phyloP scores from a whole-genome alignment of 2,329 filamentous ascomycete species.

The Penicillium sp. region DNA sequence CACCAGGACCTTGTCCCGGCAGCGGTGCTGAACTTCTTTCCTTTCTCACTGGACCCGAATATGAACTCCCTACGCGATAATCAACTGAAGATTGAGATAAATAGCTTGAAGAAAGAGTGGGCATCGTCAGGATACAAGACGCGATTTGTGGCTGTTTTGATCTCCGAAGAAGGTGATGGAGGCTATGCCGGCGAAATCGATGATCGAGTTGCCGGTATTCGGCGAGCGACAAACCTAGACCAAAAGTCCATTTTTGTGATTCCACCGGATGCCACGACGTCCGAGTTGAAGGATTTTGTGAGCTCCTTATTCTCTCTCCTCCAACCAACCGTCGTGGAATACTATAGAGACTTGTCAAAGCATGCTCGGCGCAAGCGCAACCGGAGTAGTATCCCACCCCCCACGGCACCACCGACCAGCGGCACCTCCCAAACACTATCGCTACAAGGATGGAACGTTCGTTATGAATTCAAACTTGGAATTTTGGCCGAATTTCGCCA shows the following conservation, averaged over 20 bases:
- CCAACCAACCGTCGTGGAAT: constrained; percentile 78
- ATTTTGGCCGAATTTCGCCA: constrained; percentile 91
- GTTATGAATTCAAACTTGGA: constrained; percentile 92
- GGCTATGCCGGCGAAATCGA: constrained; percentile 66
- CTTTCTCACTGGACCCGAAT: constrained; percentile 72
- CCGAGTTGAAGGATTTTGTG: constrained; percentile 74
- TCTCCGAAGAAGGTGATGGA: constrained; percentile 72
- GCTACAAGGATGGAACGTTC: constrained; percentile 84
- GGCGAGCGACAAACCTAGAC: constrained; percentile 78
- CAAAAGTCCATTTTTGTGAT: constrained; percentile 85
- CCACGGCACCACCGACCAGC: constrained; percentile 78
- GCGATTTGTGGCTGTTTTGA: constrained; percentile 74
- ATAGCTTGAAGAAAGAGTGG: constrained; percentile 71
- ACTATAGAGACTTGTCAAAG: constrained; percentile 92
- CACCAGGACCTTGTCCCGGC: constrained; percentile 85
- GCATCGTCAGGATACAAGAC: constrained; percentile 68
- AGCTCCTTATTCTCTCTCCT: constrained; percentile 73
- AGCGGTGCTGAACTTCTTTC: constrained; percentile 79
- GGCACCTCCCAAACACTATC: constrained; percentile 87
- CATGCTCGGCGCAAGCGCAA: constrained; percentile 87
- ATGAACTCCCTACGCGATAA: constrained; percentile 81
- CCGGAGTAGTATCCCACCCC: constrained; percentile 75
- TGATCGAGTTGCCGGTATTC: constrained; percentile 77
- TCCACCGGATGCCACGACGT: constrained; percentile 70
- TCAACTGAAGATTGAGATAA: constrained; percentile 85